These are phyloP conservation scores for Russula sp. DNA, from an alignment of 768 basidiomycete species.

Conservation along the genomic window DNA sequence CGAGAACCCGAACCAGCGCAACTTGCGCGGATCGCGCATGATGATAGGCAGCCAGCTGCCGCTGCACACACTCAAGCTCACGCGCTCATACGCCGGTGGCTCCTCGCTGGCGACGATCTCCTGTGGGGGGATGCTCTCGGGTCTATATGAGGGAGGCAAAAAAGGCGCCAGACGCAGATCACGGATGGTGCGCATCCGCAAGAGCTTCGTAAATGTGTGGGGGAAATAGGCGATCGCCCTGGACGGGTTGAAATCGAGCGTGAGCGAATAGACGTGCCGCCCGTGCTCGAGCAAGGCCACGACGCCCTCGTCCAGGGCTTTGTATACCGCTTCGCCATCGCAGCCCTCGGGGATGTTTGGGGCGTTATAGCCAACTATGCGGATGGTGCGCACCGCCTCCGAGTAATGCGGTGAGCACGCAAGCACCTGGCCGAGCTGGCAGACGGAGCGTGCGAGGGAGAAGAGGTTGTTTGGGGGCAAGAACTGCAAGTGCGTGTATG, in stretches of 20 bases:
- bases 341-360: not conserved
- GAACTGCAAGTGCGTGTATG: slow-evolving; percentile 17
- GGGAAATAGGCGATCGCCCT: slow-evolving; percentile 3
- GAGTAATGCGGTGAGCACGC: slow-evolving; percentile 5
- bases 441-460: slow-evolving; percentile 7
- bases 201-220: not conserved
- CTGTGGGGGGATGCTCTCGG: not conserved
- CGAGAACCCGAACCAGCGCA: slow-evolving; percentile 12
- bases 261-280: not conserved
- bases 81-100: slow-evolving; percentile 2
- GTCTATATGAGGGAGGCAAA: not conserved
- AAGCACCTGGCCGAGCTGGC: not conserved
- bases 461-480: slow-evolving; percentile 11
- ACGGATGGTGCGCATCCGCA: slow-evolving; percentile 10
- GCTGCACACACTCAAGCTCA: not conserved
- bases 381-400: slow-evolving; percentile 9
- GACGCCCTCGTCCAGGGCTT: not conserved
- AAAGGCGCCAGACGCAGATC: slow-evolving; percentile 1
- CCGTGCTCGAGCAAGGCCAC: not conserved
- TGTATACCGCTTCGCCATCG: not conserved
- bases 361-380: slow-evolving; percentile 4
- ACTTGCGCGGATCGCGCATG: slow-evolving; percentile 8
- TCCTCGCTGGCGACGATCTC: not conserved
- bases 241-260: slow-evolving; percentile 3
- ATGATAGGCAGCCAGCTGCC: slow-evolving; percentile 2